These are phyloP conservation scores for Trichophyton simii DNA, from an alignment of 2,329 filamentous ascomycete genomes.

Conservation along the genomic window DNA sequence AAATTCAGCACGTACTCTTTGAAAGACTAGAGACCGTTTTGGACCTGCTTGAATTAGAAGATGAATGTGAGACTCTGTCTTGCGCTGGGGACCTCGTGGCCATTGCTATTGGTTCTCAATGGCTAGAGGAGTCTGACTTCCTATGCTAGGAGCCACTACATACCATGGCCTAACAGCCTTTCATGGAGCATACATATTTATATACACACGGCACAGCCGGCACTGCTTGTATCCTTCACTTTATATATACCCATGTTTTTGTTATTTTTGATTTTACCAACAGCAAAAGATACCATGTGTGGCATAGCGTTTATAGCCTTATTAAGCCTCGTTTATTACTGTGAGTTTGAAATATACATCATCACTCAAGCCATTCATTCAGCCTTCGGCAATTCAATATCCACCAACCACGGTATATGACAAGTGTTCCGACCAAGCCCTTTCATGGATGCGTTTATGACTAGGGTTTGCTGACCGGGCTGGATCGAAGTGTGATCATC, in stretches of 20 bases:
- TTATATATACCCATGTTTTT: not conserved
- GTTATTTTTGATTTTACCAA: not conserved
- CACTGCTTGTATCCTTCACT: not conserved
- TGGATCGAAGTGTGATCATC: constrained; percentile 6
- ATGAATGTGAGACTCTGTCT: constrained; percentile 30
- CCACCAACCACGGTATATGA: constrained; percentile 44
- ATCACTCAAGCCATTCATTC: not conserved
- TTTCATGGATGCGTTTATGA: constrained; percentile 49
- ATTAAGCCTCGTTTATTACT: not conserved
- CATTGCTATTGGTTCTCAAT: constrained; percentile 32
- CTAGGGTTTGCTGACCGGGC: constrained; percentile 41
- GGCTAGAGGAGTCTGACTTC: constrained; percentile 30
- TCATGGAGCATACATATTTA: not conserved
- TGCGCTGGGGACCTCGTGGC: constrained; percentile 33
- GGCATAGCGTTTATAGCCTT: not conserved
- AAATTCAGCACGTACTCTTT: constrained; percentile 21
- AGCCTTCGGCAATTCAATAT: constrained; percentile 32
- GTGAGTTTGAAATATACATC: not conserved
- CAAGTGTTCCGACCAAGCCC: constrained; percentile 29
- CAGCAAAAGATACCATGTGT: not conserved
- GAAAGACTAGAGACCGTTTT: constrained; percentile 23
- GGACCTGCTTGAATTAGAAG: constrained; percentile 26
- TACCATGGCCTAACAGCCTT: not conserved
- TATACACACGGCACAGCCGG: not conserved
- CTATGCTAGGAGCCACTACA: constrained; percentile 15